phyloP scores from a whole-genome alignment of 148 eudicot species.

The Gaultheria prostrata region DNA sequence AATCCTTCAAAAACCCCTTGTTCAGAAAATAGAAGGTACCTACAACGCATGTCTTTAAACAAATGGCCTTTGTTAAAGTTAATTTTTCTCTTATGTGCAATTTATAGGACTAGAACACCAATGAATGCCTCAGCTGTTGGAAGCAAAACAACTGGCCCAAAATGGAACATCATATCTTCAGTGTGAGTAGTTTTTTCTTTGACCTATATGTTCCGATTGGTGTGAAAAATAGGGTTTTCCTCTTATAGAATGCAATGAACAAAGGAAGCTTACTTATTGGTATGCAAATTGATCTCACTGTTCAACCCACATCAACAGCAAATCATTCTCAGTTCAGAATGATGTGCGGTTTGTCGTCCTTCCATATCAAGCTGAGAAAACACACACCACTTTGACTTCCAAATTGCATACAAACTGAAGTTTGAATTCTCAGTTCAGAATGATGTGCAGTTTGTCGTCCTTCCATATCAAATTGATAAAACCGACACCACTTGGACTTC shows the following conservation, averaged over 20 bases:
- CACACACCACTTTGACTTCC: not conserved
- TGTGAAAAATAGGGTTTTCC: not conserved
- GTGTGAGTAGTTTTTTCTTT: slow-evolving; percentile 33
- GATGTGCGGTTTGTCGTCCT: not conserved
- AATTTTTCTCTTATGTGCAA: not conserved
- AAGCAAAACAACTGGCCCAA: slow-evolving; percentile 45
- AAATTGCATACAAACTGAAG: not conserved
- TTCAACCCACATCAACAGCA: too few relatives aligned
- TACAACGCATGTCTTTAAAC: not conserved
- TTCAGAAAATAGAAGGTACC: slow-evolving; percentile 30
- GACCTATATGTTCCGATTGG: not conserved
- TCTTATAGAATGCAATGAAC: not conserved
- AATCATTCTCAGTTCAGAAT: too few relatives aligned
- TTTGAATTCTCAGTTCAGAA: too few relatives aligned
- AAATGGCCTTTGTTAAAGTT: not conserved
- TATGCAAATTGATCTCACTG: not conserved
- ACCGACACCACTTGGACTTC: not conserved
- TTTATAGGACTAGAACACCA: slow-evolving; percentile 29
- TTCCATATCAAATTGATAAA: not conserved
- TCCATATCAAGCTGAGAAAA: not conserved
- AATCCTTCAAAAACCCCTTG: slow-evolving; percentile 32
- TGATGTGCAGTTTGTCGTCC: not conserved
- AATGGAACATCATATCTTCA: slow-evolving; percentile 46
- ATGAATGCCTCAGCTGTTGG: slow-evolving; percentile 29
- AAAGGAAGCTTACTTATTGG: not conserved